phyloP scores from a whole-genome alignment of 768 basidiomycete genomes.

The Chalciporus chontae region DNA sequence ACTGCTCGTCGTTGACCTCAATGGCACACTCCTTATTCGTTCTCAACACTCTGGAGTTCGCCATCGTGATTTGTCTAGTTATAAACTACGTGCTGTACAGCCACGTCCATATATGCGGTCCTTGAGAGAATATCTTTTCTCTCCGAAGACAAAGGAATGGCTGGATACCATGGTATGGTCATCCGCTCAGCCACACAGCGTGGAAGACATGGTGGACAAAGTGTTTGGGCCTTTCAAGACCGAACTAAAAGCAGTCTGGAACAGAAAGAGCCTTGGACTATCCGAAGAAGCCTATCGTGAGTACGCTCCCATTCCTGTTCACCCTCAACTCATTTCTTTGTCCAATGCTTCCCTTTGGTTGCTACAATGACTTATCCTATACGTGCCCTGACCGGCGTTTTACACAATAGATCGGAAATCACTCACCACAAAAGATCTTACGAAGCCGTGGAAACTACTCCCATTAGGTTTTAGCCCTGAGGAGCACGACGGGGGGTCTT shows the following conservation, averaged over 20 bases:
- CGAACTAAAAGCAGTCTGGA: conserved; percentile 66
- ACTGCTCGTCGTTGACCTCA: conserved; percentile 62
- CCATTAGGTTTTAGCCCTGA: conserved; percentile 12
- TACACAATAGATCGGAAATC: conserved; percentile 15
- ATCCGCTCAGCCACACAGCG: conserved; percentile 79
- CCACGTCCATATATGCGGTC: conserved; percentile 64
- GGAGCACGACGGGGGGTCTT: not conserved
- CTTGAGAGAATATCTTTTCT: conserved; percentile 63
- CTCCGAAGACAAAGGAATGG: conserved; percentile 56
- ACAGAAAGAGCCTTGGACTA: conserved; percentile 75
- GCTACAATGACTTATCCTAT: not conserved
- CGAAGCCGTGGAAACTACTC: conserved; percentile 60
- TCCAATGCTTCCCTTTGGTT: conserved; percentile 14
- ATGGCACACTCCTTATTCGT: conserved; percentile 70
- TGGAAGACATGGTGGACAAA: conserved; percentile 66
- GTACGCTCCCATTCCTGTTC: conserved; percentile 33
- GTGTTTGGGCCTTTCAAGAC: conserved; percentile 47
- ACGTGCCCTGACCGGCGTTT: not conserved
- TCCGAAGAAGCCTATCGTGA: conserved; percentile 57
- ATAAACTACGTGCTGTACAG: conserved; percentile 40
- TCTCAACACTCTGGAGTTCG: conserved; percentile 36
- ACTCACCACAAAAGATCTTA: conserved; percentile 71
- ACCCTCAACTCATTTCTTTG: not conserved
- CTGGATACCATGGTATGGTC: conserved; percentile 89
- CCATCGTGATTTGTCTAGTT: conserved; percentile 12